phyloP scores from a whole-genome alignment of 108 stramenopile species.

The Licmophora abbreviata region DNA sequence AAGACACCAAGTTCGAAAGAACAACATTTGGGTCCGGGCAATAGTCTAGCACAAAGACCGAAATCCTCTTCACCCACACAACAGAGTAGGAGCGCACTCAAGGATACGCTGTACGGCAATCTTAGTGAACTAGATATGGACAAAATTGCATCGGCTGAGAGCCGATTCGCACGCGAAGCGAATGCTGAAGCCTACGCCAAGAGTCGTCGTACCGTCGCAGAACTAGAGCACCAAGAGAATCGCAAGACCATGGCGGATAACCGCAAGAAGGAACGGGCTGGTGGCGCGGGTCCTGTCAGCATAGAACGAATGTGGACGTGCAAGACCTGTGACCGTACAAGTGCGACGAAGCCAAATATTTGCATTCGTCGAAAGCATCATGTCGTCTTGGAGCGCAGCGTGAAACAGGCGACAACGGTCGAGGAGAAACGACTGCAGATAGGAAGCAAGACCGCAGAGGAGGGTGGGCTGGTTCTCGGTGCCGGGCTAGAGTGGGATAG shows the following conservation, averaged over 20 bases:
- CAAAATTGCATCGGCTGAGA: constrained; percentile 41
- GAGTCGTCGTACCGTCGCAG: constrained; percentile 37
- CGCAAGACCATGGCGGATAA: constrained; percentile 15
- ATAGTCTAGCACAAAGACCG: not conserved
- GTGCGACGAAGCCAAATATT: constrained; percentile 17
- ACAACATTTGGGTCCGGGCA: not conserved
- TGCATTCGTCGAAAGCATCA: constrained; percentile 35
- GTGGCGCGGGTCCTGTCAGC: constrained; percentile 1
- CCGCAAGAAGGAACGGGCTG: constrained; percentile 13
- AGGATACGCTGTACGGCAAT: not conserved
- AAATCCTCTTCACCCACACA: not conserved
- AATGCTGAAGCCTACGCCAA: constrained; percentile 65
- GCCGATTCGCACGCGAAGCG: constrained; percentile 58
- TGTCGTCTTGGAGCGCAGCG: constrained; percentile 29
- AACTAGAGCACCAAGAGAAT: constrained; percentile 51
- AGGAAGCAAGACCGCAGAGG: constrained; percentile 35
- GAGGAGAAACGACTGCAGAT: constrained; percentile 35
- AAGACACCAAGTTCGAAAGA: not conserved
- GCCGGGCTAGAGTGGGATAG: constrained; percentile 67
- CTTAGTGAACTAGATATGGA: not conserved
- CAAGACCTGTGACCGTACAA: constrained; percentile 28
- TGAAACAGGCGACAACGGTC: constrained; percentile 24
- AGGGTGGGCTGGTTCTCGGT: constrained; percentile 64
- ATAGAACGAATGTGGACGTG: constrained; percentile 46
- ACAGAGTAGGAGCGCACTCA: not conserved